Base-by-base conservation (phyloP, 2,329 filamentous ascomycete genomes). In the Talaromyces sp. region DNA sequence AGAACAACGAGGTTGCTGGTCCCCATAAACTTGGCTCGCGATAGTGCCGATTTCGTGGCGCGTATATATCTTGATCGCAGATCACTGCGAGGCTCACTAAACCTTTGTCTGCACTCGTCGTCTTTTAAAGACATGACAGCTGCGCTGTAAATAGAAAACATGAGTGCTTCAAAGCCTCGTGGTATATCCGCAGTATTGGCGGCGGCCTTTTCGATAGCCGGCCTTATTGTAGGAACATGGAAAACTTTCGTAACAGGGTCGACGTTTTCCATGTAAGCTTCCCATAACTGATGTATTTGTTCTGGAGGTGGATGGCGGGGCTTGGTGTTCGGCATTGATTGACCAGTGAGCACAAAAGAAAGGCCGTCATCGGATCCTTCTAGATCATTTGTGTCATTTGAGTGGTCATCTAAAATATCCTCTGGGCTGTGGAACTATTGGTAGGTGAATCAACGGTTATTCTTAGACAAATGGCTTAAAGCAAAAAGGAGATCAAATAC, bases 181-280 rank as follows among this genome's bases (percentile, higher is more conserved):
- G 36, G 56, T 8, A 27, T n/a, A 9, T 5, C 5, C 18, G 1
- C 16, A 6, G 6, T 31, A 27, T n/a, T 28, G 28, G 31, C 23
- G 5, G 36, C 23, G 14, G 53, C 59, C n/a, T 51, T 33, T 23
- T 56, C 42, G 9, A 61, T 44, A 12, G 36, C 18, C 28, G 34
- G 55, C 16, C 23, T 18, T 18, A 56, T 27, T 12, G 53, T 56
- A 28, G 53, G 42, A 16, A 44, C 36, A 34, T 61, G 59, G n/a
- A 61, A 27, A 10, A 57, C n/a, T 28, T 61, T 61, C 10, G 50
- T 28, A 7, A 57, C 30, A n/a, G 36, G 59, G 42, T 61, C 59
- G 34, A 61, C 53, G 64, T 86, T 86, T 62, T 86, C 82, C 65
- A 82, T 80, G 73, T 81, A 89, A 2, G 80, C 72, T n/a, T 81